phyloP scores from a whole-genome alignment of 2,329 filamentous ascomycete genomes.

The Trichoderma asperellum region DNA sequence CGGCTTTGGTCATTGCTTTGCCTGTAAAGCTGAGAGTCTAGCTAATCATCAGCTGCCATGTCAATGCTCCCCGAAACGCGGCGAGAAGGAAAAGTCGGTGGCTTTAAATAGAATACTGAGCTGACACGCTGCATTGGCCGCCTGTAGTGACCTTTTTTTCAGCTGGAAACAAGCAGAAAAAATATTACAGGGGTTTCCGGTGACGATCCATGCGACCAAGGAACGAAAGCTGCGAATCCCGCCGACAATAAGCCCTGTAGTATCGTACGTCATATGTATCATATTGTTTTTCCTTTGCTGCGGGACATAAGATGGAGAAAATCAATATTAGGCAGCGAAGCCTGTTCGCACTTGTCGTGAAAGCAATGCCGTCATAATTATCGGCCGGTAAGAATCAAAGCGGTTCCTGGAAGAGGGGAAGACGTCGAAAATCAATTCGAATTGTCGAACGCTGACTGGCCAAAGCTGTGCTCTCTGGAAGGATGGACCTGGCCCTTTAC shows the following conservation, averaged over 20 bases:
- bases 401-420: conserved; percentile 1
- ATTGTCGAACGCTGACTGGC: conserved; percentile 24
- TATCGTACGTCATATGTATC: not conserved
- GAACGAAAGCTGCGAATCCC: conserved; percentile 14
- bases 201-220: conserved; percentile 15
- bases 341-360: not conserved
- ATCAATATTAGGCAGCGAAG: not conserved
- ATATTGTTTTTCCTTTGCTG: not conserved
- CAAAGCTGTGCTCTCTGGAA: conserved; percentile 10
- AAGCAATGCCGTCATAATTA: not conserved
- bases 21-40: not conserved
- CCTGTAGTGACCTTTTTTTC: conserved; percentile 15
- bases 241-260: not conserved
- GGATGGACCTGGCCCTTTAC: conserved; percentile 21
- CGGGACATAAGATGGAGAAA: not conserved
- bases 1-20: not conserved
- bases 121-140: conserved; percentile 13
- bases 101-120: conserved; percentile 16
- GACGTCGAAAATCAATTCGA: not conserved
- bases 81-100: conserved; percentile 18
- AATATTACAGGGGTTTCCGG: conserved; percentile 19
- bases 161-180: conserved; percentile 20
- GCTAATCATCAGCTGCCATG: not conserved
- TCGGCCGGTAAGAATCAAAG: not conserved
- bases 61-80: not conserved